phyloP scores from a whole-genome alignment of 2,329 filamentous ascomycete species.

The Neonectria punicea region DNA sequence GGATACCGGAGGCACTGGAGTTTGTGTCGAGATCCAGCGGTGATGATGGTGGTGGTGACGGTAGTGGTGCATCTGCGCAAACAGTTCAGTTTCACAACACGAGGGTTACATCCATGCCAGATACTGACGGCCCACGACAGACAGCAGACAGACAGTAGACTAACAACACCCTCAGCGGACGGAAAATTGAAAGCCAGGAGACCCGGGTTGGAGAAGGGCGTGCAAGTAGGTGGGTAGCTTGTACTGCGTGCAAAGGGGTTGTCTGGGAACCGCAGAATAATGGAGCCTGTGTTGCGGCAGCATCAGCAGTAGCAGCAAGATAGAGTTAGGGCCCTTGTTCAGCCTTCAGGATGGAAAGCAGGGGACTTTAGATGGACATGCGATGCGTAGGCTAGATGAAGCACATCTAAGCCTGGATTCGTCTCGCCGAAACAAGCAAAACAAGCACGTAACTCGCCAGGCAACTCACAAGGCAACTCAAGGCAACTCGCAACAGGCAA shows the following conservation, averaged over 20 bases:
- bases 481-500: neutral
- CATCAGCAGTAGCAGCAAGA: slow-evolving; percentile 5
- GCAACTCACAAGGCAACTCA: too few species aligned
- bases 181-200: neutral
- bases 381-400: neutral
- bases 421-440: neutral
- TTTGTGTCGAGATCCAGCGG: slow-evolving; percentile 11
- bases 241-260: neutral
- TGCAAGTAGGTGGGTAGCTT: slow-evolving; percentile 4
- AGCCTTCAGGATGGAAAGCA: neutral
- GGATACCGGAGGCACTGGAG: neutral
- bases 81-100: slow-evolving; percentile 25
- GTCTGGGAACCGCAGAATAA: slow-evolving; percentile 13
- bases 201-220: slow-evolving; percentile 4
- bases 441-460: neutral
- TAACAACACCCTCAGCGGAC: neutral
- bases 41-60: neutral
- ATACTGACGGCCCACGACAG: neutral
- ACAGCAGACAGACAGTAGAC: slow-evolving; percentile 13
- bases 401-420: neutral
- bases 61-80: slow-evolving; percentile 3
- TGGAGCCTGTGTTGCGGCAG: slow-evolving; percentile 12
- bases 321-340: slow-evolving; percentile 14
- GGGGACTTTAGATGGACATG: neutral
- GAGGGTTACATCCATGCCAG: slow-evolving; percentile 18